These are phyloP conservation scores for Cryphonectria carpinicola DNA, from an alignment of 2,329 filamentous ascomycete species.

Conservation along the genomic window DNA sequence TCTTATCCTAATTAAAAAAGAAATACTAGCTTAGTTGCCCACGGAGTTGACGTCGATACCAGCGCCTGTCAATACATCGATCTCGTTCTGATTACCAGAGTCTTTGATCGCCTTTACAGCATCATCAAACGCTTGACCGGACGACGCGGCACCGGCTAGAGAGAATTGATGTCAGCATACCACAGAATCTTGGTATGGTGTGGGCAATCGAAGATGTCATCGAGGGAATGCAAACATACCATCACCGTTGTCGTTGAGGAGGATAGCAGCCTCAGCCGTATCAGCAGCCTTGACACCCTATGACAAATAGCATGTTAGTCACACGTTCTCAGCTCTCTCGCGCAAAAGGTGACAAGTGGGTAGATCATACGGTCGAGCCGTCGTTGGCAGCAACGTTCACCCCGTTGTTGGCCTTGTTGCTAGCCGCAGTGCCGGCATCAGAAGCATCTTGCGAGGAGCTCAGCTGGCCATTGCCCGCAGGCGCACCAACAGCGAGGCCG, in stretches of 20 bases:
- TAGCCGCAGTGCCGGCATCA: not conserved
- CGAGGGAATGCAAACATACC: not conserved
- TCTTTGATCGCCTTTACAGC: constrained; percentile 18
- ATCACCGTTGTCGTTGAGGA: constrained; percentile 22
- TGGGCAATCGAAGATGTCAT: not conserved
- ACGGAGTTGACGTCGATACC: constrained; percentile 14
- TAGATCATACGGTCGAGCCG: constrained; percentile 1
- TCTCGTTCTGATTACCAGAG: constrained; percentile 17
- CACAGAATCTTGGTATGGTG: too few species aligned
- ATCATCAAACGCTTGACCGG: constrained; percentile 16
- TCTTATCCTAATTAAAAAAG: not conserved
- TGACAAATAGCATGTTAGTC: not conserved
- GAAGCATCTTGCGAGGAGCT: constrained; percentile 10
- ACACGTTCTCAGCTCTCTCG: not conserved
- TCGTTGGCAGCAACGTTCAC: constrained; percentile 22
- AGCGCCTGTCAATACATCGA: constrained; percentile 16
- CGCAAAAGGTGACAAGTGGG: too few species aligned
- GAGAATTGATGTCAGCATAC: not conserved
- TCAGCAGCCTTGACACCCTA: constrained; percentile 19
- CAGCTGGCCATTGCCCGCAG: constrained; percentile 13
- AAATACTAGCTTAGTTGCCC: not conserved
- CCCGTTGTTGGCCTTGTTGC: not conserved
- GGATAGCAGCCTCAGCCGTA: constrained; percentile 23
- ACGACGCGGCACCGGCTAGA: constrained; percentile 18
- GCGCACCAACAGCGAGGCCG: constrained; percentile 21